Conservation (phyloP, 169 alveolate species). For the Plasmodium cynomolgi region DNA sequence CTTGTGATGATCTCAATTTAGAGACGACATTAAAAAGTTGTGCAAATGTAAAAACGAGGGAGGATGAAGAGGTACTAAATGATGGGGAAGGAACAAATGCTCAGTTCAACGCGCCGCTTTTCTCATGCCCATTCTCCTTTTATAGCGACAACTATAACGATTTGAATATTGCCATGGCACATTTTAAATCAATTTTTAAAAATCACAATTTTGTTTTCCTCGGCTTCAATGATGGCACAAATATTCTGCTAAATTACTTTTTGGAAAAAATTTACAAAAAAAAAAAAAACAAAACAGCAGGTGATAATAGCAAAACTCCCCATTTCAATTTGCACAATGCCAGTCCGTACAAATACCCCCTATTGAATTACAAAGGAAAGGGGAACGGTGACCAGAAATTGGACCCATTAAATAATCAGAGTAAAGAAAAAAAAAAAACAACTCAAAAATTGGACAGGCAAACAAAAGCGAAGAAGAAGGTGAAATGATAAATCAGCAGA, state of each 20-base stretch:
- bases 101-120: not conserved
- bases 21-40: not conserved
- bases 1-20: not conserved
- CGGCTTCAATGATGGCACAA: conserved; percentile 68
- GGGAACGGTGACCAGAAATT: not conserved
- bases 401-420: not conserved
- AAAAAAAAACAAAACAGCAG: conserved; percentile 19
- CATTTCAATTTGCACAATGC: conserved; percentile 35
- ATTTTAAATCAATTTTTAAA: conserved; percentile 40
- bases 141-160: conserved; percentile 51
- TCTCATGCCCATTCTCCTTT: conserved; percentile 62
- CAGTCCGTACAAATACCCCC: conserved; percentile 26
- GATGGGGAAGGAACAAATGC: not conserved
- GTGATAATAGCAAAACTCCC: not conserved
- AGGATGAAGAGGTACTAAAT: not conserved
- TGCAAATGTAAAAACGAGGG: not conserved
- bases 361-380: not conserved
- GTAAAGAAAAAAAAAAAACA: not conserved
- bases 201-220: conserved; percentile 50
- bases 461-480: conserved; percentile 50
- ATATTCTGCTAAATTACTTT: conserved; percentile 39
- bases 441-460: not conserved
- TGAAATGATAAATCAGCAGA: not conserved
- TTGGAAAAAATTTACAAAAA: conserved; percentile 57
- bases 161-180: conserved; percentile 42